A percentile compares a stretch with the other conserved stretches of the same genome.
Evolutionary conservation across 2,329 filamentous ascomycete genomes (phyloP).

Genomic region (Myriosclerotinia duriaeana): DNA sequence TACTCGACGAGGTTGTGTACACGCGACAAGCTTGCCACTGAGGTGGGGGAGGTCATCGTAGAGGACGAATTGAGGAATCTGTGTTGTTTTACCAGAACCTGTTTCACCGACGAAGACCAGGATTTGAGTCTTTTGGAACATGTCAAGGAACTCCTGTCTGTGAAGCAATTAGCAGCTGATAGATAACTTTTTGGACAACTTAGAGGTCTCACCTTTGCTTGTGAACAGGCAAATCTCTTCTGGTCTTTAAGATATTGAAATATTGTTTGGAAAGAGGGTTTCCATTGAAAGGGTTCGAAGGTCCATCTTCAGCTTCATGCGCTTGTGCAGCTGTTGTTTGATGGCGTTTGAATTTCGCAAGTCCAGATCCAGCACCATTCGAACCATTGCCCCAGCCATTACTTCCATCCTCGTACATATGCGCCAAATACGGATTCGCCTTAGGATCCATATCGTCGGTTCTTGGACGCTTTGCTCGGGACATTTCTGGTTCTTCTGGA

Average conservation of each 20-base stretch:
- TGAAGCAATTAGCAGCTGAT: slow-evolving; percentile 28
- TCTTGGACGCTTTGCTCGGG: slow-evolving; percentile 49
- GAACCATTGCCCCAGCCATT: slow-evolving; percentile 40
- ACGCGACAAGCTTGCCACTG: slow-evolving; percentile 86
- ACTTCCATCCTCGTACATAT: slow-evolving; percentile 66
- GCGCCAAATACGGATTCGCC: slow-evolving; percentile 86
- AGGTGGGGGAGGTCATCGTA: slow-evolving; percentile 92
- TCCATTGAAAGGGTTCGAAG: slow-evolving; percentile 82
- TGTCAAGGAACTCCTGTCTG: slow-evolving; percentile 85
- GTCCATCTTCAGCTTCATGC: slow-evolving; percentile 71
- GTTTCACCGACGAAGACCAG: slow-evolving; percentile 99
- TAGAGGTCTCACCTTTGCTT: slow-evolving; percentile 67
- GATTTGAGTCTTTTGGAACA: slow-evolving; percentile 93
- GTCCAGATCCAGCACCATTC: slow-evolving; percentile 42
- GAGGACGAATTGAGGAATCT: slow-evolving; percentile 97
- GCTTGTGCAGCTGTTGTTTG: slow-evolving; percentile 77
- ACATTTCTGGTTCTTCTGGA: slow-evolving; percentile 50
- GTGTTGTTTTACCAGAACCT: slow-evolving; percentile 97
- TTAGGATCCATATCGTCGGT: slow-evolving; percentile 49
- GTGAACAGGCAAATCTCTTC: slow-evolving; percentile 86
- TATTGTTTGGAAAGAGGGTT: slow-evolving; percentile 76
- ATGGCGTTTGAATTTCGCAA: slow-evolving; percentile 66
- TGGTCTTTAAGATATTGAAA: slow-evolving; percentile 81
- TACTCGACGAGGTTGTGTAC: slow-evolving; percentile 95
- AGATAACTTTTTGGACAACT: neutral